Evolutionary conservation across 2,329 filamentous ascomycete species (phyloP).

Genomic region (Fusarium sp.): DNA sequence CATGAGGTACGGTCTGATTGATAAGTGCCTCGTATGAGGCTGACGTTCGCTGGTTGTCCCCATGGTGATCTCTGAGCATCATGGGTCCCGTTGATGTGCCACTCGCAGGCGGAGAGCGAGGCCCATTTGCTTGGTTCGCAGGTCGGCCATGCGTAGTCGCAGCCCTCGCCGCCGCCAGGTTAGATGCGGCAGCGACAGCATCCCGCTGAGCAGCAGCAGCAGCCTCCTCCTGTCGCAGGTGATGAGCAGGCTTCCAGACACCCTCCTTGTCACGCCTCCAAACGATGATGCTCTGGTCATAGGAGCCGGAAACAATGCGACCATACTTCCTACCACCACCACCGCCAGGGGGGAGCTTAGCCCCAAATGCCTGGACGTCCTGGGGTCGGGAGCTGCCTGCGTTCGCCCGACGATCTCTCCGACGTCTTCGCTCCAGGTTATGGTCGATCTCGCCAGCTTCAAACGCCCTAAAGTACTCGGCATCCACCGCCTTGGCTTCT

Average conservation of each 20-base stretch:
- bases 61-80: constrained; percentile 42
- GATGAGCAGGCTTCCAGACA: constrained; percentile 83
- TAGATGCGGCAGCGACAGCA: constrained; percentile 27
- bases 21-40: constrained; percentile 64
- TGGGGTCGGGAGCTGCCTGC: constrained; percentile 80
- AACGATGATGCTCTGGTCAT: constrained; percentile 95
- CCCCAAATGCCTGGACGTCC: constrained; percentile 83
- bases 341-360: constrained; percentile 89
- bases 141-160: constrained; percentile 15
- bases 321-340: constrained; percentile 90
- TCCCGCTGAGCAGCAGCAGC: constrained; percentile 61
- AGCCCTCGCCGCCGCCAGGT: constrained; percentile 22
- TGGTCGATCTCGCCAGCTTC: constrained; percentile 62
- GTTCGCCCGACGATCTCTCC: constrained; percentile 64
- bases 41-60: constrained; percentile 47
- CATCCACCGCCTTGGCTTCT: constrained; percentile 79
- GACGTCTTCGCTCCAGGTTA: constrained; percentile 47
- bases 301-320: constrained; percentile 96
- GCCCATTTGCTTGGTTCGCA: constrained; percentile 9
- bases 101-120: constrained; percentile 18
- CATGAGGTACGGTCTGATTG: constrained; percentile 64
- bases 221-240: constrained; percentile 80
- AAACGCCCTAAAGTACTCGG: constrained; percentile 74
- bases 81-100: constrained; percentile 26
- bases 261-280: constrained; percentile 91